Percentiles rank a stretch among this genome's conserved stretches.
These are phyloP conservation scores for Diddensiella santjacobensis DNA, from an alignment of 805 yeast species.

Conservation along the genomic window DNA sequence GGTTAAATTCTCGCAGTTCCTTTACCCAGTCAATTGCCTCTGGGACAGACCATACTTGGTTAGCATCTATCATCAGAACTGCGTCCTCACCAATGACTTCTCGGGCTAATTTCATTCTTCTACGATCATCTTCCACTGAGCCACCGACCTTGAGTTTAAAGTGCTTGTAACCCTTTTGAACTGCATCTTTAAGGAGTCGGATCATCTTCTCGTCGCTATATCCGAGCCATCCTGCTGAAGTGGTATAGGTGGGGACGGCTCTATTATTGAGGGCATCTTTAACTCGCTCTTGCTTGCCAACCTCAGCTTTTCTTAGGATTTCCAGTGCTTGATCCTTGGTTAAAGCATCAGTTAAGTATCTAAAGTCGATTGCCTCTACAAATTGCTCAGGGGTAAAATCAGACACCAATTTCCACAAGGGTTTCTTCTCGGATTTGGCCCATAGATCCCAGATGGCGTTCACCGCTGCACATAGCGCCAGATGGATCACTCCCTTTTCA, in stretches of 20 bases:
- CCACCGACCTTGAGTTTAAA: conserved; percentile 42
- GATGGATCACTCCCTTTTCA: conserved; percentile 40
- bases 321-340: conserved; percentile 39
- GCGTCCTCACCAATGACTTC: conserved; percentile 27
- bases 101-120: conserved; percentile 35
- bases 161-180: conserved; percentile 36
- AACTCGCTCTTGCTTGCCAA: conserved; percentile 32
- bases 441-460: conserved; percentile 43
- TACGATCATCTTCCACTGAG: conserved; percentile 34
- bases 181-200: conserved; percentile 31
- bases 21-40: conserved; percentile 35
- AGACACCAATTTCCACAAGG: conserved; percentile 40
- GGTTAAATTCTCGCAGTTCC: conserved; percentile 31
- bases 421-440: conserved; percentile 36
- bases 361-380: conserved; percentile 39
- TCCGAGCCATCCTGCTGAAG: conserved; percentile 44
- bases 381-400: conserved; percentile 41
- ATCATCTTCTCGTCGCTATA: conserved; percentile 40
- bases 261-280: conserved; percentile 31
- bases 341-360: conserved; percentile 39
- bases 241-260: conserved; percentile 43
- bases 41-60: conserved; percentile 38
- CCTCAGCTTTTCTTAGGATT: conserved; percentile 30
- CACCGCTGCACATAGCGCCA: conserved; percentile 39
- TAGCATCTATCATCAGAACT: conserved; percentile 35